Evolutionary conservation across 208 protist genomes (phyloP).

Genomic region (Phytomonas sp.): DNA sequence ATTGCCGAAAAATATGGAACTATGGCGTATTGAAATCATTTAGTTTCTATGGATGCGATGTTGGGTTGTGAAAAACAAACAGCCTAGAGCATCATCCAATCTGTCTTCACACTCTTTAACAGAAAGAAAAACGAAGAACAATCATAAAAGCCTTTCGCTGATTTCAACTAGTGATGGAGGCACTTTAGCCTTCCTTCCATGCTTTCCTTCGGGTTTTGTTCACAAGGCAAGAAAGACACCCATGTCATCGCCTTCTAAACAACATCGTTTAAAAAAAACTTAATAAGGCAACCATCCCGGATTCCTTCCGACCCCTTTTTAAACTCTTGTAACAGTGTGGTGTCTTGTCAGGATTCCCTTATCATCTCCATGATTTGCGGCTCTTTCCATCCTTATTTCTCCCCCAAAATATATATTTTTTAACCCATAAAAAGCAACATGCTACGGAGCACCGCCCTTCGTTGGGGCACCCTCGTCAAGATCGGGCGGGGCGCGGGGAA

Average conservation of each 20-base stretch:
- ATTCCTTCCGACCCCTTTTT: neutral
- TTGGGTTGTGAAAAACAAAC: neutral
- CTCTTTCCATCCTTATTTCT: no score
- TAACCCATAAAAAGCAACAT: constrained; percentile 8
- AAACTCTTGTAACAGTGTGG: no score
- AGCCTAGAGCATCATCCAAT: neutral
- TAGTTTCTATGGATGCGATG: neutral
- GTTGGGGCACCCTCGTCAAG: constrained; percentile 68
- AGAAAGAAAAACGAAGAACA: neutral
- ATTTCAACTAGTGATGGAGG: no score
- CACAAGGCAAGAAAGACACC: neutral
- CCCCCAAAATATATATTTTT: constrained; percentile 1
- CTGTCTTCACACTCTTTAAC: neutral
- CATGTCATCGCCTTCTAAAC: no score
- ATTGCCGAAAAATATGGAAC: neutral
- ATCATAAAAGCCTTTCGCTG: neutral
- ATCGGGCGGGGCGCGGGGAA: constrained; percentile 64
- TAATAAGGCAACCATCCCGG: neutral
- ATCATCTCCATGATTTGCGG: no score
- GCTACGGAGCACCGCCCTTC: constrained; percentile 33
- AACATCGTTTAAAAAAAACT: neutral
- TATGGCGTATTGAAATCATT: neutral
- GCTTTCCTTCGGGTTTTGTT: neutral
- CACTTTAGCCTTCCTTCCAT: no score
- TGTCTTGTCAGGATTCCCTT: no score